Evolutionary conservation across 2,329 filamentous ascomycete species (phyloP).

Genomic region (Lecanosticta acicola): DNA sequence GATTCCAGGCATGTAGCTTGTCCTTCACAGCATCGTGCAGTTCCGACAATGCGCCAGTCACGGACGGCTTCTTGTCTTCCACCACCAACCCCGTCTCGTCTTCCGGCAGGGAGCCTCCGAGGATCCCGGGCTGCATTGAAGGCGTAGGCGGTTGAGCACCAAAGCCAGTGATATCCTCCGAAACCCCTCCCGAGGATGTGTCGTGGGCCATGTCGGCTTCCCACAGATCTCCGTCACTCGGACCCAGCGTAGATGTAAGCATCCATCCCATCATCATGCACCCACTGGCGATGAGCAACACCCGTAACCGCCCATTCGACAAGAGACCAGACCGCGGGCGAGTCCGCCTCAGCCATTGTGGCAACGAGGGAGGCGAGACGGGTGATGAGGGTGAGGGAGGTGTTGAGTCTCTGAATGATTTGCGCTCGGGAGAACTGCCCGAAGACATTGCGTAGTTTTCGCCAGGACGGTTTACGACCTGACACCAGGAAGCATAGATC

Average conservation of each 20-base stretch:
- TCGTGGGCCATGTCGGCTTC: slow-evolving; percentile 13
- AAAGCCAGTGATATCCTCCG: slow-evolving; percentile 24
- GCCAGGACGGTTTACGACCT: no score
- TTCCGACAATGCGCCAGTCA: slow-evolving; percentile 31
- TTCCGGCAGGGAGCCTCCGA: slow-evolving; percentile 14
- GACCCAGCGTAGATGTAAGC: slow-evolving; percentile 25
- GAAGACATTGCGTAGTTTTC: slow-evolving; percentile 11
- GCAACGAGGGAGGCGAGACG: slow-evolving; percentile 21
- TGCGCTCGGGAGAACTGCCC: slow-evolving; percentile 17
- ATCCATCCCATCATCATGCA: slow-evolving; percentile 31
- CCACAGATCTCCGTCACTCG: slow-evolving; percentile 7
- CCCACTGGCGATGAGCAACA: slow-evolving; percentile 20
- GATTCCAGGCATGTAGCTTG: slow-evolving; percentile 30
- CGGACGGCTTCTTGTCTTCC: slow-evolving; percentile 20
- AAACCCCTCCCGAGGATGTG: slow-evolving; percentile 16
- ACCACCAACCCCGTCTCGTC: slow-evolving; percentile 7
- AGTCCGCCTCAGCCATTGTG: slow-evolving; percentile 27
- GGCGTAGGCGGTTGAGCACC: slow-evolving; percentile 2
- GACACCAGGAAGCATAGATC: no score
- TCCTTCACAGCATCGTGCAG: slow-evolving; percentile 31
- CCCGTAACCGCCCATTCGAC: slow-evolving; percentile 21
- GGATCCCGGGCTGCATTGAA: slow-evolving; percentile 14
- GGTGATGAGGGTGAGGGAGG: slow-evolving; percentile 23
- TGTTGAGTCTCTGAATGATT: slow-evolving; percentile 22
- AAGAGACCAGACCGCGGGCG: slow-evolving; percentile 12